Percentiles rank a stretch among this genome's conserved stretches.
These are phyloP conservation scores for Coemansia sp. DNA, from an alignment of 371 early-diverging fungal species.

Conservation along the genomic window DNA sequence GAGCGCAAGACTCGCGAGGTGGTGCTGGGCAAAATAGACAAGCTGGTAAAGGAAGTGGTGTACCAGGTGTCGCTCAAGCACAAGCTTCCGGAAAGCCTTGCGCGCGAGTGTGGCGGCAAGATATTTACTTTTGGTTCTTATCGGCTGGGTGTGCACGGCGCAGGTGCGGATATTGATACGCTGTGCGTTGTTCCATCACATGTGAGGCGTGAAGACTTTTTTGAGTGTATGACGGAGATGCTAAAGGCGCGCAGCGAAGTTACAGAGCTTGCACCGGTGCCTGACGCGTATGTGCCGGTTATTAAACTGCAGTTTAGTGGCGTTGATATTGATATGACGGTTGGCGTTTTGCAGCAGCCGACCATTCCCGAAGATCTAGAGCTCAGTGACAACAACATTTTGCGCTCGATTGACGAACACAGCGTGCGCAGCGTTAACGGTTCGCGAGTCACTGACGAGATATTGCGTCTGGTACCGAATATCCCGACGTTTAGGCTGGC, in stretches of 20 bases:
- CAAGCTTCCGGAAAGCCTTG: slow-evolving; percentile 74
- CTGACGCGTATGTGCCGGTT: slow-evolving; percentile 97
- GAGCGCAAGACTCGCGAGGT: slow-evolving; percentile 49
- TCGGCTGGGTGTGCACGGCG: slow-evolving; percentile 96
- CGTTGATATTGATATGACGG: slow-evolving; percentile 96
- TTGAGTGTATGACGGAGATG: slow-evolving; percentile 85
- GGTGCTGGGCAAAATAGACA: slow-evolving; percentile 83
- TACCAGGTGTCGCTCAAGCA: slow-evolving; percentile 65
- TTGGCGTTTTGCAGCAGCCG: slow-evolving; percentile 81
- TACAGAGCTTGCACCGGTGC: slow-evolving; percentile 83
- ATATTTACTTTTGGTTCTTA: slow-evolving; percentile 99
- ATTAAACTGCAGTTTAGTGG: slow-evolving; percentile 93
- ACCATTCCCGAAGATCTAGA: slow-evolving; percentile 86
- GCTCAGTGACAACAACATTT: slow-evolving; percentile 80
- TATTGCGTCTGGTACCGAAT: slow-evolving; percentile 93
- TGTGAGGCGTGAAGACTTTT: slow-evolving; percentile 95
- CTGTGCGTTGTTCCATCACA: slow-evolving; percentile 96
- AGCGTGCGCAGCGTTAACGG: slow-evolving; percentile 95
- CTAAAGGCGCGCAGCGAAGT: slow-evolving; percentile 82
- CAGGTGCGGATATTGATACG: slow-evolving; percentile 99
- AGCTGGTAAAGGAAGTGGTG: slow-evolving; percentile 89
- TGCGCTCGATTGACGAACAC: slow-evolving; percentile 91
- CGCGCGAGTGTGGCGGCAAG: slow-evolving; percentile 91
- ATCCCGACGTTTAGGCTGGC: slow-evolving; percentile 88
- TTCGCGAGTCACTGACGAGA: slow-evolving; percentile 98